A percentile compares a stretch with the other conserved stretches of the same genome.
Conservation (phyloP, 768 basidiomycete species). For the Floccularia luteovirens region DNA sequence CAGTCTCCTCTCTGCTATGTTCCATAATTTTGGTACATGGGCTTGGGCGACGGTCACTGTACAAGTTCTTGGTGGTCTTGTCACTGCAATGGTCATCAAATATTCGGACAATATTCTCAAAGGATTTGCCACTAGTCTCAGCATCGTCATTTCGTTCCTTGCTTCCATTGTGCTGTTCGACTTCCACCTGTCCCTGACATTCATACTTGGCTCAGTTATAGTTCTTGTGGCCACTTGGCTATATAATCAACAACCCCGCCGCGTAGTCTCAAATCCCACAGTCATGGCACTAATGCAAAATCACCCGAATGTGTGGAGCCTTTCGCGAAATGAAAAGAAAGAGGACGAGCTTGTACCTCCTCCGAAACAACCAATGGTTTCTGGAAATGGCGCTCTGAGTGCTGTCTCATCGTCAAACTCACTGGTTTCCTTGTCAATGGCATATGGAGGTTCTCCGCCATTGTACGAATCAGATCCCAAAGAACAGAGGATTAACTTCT, state of each 20-base stretch:
- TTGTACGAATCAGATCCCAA: slow-evolving; percentile 16
- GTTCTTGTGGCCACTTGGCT: slow-evolving; percentile 89
- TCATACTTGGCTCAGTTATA: slow-evolving; percentile 74
- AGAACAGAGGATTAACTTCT: slow-evolving; percentile 3
- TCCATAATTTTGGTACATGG: slow-evolving; percentile 84
- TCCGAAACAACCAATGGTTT: slow-evolving; percentile 7
- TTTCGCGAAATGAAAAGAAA: slow-evolving; percentile 17
- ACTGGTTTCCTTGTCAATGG: slow-evolving; percentile 18
- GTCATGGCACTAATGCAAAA: slow-evolving; percentile 5
- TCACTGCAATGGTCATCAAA: slow-evolving; percentile 93
- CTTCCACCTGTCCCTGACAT: slow-evolving; percentile 80
- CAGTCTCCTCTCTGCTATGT: slow-evolving; percentile 46
- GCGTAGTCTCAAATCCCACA: no score
- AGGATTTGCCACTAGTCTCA: slow-evolving; percentile 92
- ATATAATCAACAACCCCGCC: slow-evolving; percentile 67
- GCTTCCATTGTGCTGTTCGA: slow-evolving; percentile 87
- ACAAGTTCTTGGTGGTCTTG: slow-evolving; percentile 86
- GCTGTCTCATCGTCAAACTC: slow-evolving; percentile 24
- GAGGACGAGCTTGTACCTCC: slow-evolving; percentile 12
- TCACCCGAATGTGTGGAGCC: slow-evolving; percentile 10
- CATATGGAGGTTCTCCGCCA: slow-evolving; percentile 12
- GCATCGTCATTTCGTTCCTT: slow-evolving; percentile 92
- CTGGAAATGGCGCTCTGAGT: slow-evolving; percentile 15
- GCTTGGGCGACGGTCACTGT: slow-evolving; percentile 87
- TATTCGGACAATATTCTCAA: slow-evolving; percentile 90